These are phyloP conservation scores for Kwoniella bestiolae DNA, from an alignment of 768 basidiomycete species.

Conservation along the genomic window DNA sequence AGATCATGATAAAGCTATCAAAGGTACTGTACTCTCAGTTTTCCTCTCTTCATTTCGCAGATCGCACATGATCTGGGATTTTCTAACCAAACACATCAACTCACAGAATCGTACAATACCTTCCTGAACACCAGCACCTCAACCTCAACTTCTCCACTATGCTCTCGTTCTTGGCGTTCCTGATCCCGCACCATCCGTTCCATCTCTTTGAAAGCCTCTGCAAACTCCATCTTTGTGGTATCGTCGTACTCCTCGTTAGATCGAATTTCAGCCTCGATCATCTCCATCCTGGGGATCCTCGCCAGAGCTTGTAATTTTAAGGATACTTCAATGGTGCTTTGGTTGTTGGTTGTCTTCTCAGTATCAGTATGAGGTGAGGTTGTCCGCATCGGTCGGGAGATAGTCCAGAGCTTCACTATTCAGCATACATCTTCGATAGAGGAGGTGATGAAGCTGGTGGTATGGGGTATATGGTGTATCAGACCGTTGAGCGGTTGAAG, in stretches of 20 bases:
- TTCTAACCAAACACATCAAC: no score
- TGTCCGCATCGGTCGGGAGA: neutral
- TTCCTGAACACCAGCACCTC: neutral
- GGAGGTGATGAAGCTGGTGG: neutral
- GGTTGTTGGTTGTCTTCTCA: no score
- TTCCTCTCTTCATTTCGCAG: no score
- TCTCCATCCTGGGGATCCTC: no score
- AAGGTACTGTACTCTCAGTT: no score
- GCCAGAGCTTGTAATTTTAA: neutral
- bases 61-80: no score
- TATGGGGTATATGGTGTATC: neutral
- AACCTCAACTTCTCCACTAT: neutral
- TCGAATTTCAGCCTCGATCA: neutral
- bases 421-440: neutral
- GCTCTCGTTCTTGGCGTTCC: neutral
- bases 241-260: neutral
- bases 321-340: no score
- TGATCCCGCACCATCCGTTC: neutral
- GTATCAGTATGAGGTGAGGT: no score
- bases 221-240: neutral
- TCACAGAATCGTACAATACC: neutral
- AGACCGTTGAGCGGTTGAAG: conserved; percentile 1
- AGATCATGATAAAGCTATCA: neutral
- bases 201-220: neutral
- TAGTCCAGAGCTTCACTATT: neutral